phyloP scores from a whole-genome alignment of 768 basidiomycete genomes.

The Macrolepiota albuminosa region DNA sequence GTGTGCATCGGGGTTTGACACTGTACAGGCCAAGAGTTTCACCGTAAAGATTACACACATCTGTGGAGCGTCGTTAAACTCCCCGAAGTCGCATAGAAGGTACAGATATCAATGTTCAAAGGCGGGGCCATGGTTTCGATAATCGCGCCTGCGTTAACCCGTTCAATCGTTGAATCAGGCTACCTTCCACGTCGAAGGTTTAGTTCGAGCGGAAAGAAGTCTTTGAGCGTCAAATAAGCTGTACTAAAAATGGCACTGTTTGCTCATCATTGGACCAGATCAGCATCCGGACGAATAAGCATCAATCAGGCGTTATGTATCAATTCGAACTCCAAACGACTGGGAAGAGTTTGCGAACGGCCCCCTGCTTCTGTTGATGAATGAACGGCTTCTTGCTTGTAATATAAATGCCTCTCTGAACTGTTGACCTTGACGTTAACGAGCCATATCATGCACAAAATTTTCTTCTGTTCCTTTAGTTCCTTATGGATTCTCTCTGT shows the following conservation, averaged over 20 bases:
- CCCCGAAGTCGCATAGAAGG: not conserved
- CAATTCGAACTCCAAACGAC: not conserved
- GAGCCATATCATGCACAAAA: not conserved
- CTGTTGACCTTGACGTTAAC: not conserved
- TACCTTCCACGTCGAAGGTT: not conserved
- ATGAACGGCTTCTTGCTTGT: not conserved
- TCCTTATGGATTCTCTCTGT: not conserved
- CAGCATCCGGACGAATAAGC: not conserved
- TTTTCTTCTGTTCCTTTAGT: not conserved
- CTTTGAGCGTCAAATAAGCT: not conserved
- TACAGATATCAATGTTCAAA: not conserved
- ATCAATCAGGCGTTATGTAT: not conserved
- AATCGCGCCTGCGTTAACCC: not conserved
- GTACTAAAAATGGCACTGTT: not conserved
- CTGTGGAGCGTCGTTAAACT: not conserved
- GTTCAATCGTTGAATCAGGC: not conserved
- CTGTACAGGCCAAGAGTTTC: not conserved
- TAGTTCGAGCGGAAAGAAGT: not conserved
- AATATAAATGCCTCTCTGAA: not conserved
- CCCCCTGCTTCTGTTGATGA: not conserved
- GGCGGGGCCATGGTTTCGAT: not conserved
- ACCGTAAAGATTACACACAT: not conserved
- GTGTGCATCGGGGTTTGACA: not conserved
- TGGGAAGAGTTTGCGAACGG: not conserved
- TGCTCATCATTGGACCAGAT: not conserved